Conservation (phyloP, 106 monocot genomes). For the Phalaenopsis aphrodite region DNA sequence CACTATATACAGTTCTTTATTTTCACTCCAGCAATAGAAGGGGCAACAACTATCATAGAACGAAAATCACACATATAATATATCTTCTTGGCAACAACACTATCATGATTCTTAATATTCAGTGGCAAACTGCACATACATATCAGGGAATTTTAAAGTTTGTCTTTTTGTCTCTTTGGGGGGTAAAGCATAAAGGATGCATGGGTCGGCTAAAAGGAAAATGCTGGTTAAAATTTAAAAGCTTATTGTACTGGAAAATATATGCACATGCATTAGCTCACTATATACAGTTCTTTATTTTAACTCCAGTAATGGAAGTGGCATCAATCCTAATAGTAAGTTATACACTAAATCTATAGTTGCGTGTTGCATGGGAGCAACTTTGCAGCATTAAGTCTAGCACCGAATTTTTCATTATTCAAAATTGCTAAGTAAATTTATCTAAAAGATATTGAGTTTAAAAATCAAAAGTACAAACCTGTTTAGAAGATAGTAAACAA, state of each 20-base stretch:
- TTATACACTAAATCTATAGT: neutral
- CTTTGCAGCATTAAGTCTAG: neutral
- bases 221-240: neutral
- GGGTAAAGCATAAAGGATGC: neutral
- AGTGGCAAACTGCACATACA: neutral
- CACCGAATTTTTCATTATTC: neutral
- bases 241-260: neutral
- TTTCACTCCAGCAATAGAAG: neutral
- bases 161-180: no score
- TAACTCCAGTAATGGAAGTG: neutral
- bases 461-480: constrained; percentile 28
- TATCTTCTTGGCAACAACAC: neutral
- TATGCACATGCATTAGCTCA: neutral
- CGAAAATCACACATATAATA: neutral
- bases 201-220: neutral
- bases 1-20: neutral
- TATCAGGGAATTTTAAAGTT: neutral
- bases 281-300: neutral
- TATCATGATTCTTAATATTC: neutral
- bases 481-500: constrained; percentile 76
- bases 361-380: neutral
- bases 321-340: neutral
- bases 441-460: neutral
- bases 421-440: neutral
- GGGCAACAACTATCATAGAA: neutral